Percentiles rank a stretch among this genome's conserved stretches.
Conservation (phyloP, 2,329 filamentous ascomycete species). For the Fusarium coicis region DNA sequence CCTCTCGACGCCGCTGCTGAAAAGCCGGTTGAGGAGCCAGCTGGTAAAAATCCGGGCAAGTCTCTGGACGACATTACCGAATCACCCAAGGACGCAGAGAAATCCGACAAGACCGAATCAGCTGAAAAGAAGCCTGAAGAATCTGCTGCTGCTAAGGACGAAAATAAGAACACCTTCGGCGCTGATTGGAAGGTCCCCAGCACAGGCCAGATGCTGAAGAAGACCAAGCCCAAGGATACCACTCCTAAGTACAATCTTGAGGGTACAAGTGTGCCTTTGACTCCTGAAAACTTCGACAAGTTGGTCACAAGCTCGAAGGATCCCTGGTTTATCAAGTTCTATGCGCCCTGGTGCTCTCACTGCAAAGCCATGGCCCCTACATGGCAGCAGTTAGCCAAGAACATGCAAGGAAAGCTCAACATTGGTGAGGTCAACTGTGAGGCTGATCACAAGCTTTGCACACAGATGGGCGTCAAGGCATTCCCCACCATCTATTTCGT, state of each 20-base stretch:
- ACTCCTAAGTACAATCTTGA: conserved; percentile 73
- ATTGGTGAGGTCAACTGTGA: conserved; percentile 98
- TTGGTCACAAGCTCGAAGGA: conserved; percentile 88
- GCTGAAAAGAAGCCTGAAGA: conserved; percentile 37
- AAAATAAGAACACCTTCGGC: conserved; percentile 42
- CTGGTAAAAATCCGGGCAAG: conserved; percentile 30
- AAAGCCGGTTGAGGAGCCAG: conserved; percentile 30
- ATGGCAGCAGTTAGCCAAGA: conserved; percentile 89
- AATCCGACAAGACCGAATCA: conserved; percentile 41
- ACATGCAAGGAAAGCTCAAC: conserved; percentile 90
- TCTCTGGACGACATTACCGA: conserved; percentile 41
- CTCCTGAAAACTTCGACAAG: conserved; percentile 85
- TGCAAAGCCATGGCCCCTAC: conserved; percentile 92
- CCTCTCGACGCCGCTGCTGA: conserved; percentile 17
- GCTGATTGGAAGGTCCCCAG: conserved; percentile 47
- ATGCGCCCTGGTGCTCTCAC: conserved; percentile 96
- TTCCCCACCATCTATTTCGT: conserved; percentile 96
- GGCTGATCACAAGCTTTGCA: conserved; percentile 85
- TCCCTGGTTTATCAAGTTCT: conserved; percentile 99
- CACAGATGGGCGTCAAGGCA: conserved; percentile 81
- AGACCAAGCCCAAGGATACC: conserved; percentile 60
- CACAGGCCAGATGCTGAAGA: conserved; percentile 46
- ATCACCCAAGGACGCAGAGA: conserved; percentile 39
- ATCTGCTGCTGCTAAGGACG: conserved; percentile 42
- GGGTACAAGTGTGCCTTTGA: conserved; percentile 80